A percentile compares a stretch with the other conserved stretches of the same genome.
phyloP scores from a whole-genome alignment of 2,329 filamentous ascomycete genomes.

The Aspergillus ruber region DNA sequence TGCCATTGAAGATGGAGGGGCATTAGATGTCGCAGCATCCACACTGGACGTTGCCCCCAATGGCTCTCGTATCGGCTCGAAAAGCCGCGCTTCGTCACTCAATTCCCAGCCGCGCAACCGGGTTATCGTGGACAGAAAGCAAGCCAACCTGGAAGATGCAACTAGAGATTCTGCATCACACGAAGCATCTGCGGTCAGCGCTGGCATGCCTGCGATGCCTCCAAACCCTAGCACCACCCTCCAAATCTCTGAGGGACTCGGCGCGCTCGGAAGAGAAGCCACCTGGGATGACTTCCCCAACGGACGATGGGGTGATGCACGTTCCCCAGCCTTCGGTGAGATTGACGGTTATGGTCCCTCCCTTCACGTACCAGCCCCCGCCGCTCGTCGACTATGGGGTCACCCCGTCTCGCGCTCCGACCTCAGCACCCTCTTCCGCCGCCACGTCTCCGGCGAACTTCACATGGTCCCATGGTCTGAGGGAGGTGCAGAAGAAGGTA shows the following conservation, averaged over 20 bases:
- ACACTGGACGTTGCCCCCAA: conserved; percentile 18
- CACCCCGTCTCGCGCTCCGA: conserved; percentile 63
- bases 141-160: conserved; percentile 23
- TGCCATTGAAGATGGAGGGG: conserved; percentile 30
- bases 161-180: conserved; percentile 34
- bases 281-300: conserved; percentile 99
- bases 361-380: conserved; percentile 78
- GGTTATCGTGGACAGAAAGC: conserved; percentile 65
- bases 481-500: conserved; percentile 53
- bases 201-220: conserved; percentile 62
- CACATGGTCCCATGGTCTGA: conserved; percentile 89
- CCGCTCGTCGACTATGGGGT: conserved; percentile 81
- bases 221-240: conserved; percentile 78
- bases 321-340: conserved; percentile 89
- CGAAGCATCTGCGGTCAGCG: conserved; percentile 70
- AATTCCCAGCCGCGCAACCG: conserved; percentile 83
- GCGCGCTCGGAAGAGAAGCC: conserved; percentile 80
- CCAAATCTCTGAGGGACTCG: conserved; percentile 90
- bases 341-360: conserved; percentile 98
- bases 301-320: conserved; percentile 87
- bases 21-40: conserved; percentile 17
- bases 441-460: conserved; percentile 73
- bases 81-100: conserved; percentile 66
- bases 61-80: conserved; percentile 19
- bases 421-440: conserved; percentile 72